Evolutionary conservation across 1,284 basidiomycete genomes (phyloP).

Genomic region (Leccinum angustisporum): DNA sequence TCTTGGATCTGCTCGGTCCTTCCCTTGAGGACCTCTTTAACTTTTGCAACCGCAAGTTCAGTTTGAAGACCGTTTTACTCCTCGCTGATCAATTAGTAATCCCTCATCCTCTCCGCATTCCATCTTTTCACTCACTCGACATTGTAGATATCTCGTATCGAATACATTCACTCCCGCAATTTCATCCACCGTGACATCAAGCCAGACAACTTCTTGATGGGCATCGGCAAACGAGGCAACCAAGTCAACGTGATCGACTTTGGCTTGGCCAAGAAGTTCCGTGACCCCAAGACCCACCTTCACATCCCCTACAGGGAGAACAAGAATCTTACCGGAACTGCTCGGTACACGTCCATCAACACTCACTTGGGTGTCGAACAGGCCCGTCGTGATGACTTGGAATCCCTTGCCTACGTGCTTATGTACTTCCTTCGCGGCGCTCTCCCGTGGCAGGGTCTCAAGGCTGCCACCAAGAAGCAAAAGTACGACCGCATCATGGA

Average conservation of each 20-base stretch:
- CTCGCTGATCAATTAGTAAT: slow-evolving; percentile 95
- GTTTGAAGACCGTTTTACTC: slow-evolving; percentile 94
- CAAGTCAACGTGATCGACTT: slow-evolving; percentile 99
- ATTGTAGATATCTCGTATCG: slow-evolving; percentile 91
- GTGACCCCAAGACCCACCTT: slow-evolving; percentile 98
- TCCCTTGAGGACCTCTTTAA: slow-evolving; percentile 99
- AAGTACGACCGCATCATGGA: slow-evolving; percentile 99
- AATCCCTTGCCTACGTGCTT: slow-evolving; percentile 94
- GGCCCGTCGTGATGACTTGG: slow-evolving; percentile 93
- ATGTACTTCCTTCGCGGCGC: slow-evolving; percentile 99
- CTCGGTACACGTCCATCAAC: slow-evolving; percentile 99
- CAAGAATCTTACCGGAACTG: slow-evolving; percentile 99
- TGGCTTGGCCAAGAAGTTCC: slow-evolving; percentile 98
- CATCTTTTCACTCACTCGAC: not conserved
- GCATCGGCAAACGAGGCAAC: slow-evolving; percentile 98
- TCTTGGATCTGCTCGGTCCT: slow-evolving; percentile 95
- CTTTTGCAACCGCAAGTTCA: slow-evolving; percentile 99
- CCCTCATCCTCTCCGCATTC: slow-evolving; percentile 7
- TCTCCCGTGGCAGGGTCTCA: slow-evolving; percentile 96
- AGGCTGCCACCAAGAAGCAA: slow-evolving; percentile 99
- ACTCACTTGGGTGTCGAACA: slow-evolving; percentile 98
- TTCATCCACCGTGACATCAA: slow-evolving; percentile 99
- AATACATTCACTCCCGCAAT: slow-evolving; percentile 99
- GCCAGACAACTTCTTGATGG: slow-evolving; percentile 99
- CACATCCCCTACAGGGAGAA: slow-evolving; percentile 99